These are phyloP conservation scores for Schizophyllum commune DNA, from an alignment of 1,284 basidiomycete genomes.

Conservation along the genomic window DNA sequence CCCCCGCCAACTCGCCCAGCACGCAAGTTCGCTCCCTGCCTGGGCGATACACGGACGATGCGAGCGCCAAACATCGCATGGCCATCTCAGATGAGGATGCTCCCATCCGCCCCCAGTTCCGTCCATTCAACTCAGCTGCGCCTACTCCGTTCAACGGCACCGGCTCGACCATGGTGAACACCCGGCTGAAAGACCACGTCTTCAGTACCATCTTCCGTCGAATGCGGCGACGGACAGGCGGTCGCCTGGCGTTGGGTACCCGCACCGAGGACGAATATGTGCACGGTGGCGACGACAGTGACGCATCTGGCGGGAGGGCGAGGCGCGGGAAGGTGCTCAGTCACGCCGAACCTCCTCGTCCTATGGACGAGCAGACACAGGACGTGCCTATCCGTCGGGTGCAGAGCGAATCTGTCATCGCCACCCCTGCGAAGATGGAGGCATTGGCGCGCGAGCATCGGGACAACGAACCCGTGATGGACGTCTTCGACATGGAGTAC, in stretches of 20 bases:
- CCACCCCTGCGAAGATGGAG: slow-evolving; percentile 26
- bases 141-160: slow-evolving; percentile 68
- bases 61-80: slow-evolving; percentile 11
- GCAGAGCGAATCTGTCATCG: slow-evolving; percentile 51
- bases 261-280: slow-evolving; percentile 42
- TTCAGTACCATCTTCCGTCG: slow-evolving; percentile 79
- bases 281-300: slow-evolving; percentile 25
- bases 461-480: slow-evolving; percentile 22
- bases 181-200: slow-evolving; percentile 87
- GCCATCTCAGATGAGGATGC: slow-evolving; percentile 25
- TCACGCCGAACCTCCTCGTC: slow-evolving; percentile 30
- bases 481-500: slow-evolving; percentile 44
- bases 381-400: slow-evolving; percentile 42
- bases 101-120: slow-evolving; percentile 26
- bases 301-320: slow-evolving; percentile 24
- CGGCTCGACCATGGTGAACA: slow-evolving; percentile 89
- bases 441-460: slow-evolving; percentile 19
- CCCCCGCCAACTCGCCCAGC: slow-evolving; percentile 48
- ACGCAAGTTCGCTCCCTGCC: slow-evolving; percentile 14
- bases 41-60: slow-evolving; percentile 1
- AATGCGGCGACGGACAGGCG: slow-evolving; percentile 46
- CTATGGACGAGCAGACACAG: slow-evolving; percentile 25
- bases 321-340: slow-evolving; percentile 25
- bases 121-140: slow-evolving; percentile 15
- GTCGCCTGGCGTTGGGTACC: slow-evolving; percentile 37